These are phyloP conservation scores for Naganishia sp. DNA, from an alignment of 1,284 basidiomycete genomes.

Conservation along the genomic window DNA sequence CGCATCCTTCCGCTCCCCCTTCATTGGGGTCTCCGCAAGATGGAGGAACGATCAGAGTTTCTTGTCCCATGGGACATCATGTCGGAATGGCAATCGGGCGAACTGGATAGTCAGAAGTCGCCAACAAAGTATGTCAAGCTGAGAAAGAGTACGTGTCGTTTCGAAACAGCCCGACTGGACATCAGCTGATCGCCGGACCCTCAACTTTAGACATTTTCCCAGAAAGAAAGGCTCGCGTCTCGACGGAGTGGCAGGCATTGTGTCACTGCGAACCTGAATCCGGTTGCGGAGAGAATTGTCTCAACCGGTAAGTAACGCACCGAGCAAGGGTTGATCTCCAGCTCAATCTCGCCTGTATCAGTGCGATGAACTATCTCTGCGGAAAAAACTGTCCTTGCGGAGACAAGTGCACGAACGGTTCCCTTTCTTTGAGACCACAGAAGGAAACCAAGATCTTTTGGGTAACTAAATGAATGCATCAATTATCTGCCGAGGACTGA, in stretches of 20 bases:
- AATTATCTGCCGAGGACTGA: not conserved
- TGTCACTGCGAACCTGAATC: slow-evolving; percentile 51
- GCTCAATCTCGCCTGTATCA: slow-evolving; percentile 13
- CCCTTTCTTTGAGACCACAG: slow-evolving; percentile 43
- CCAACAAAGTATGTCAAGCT: slow-evolving; percentile 46
- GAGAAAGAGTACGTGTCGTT: slow-evolving; percentile 39
- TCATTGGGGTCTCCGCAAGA: slow-evolving; percentile 36
- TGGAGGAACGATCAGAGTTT: slow-evolving; percentile 48
- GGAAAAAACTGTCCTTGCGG: slow-evolving; percentile 55
- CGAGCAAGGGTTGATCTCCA: not conserved
- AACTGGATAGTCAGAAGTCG: slow-evolving; percentile 49
- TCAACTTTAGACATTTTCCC: slow-evolving; percentile 44
- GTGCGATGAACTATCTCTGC: slow-evolving; percentile 56
- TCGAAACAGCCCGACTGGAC: slow-evolving; percentile 18
- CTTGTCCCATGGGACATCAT: slow-evolving; percentile 50
- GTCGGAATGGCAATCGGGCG: slow-evolving; percentile 49
- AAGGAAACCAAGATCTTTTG: slow-evolving; percentile 46
- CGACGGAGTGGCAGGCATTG: slow-evolving; percentile 41
- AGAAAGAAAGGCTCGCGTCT: slow-evolving; percentile 39
- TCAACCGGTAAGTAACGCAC: slow-evolving; percentile 48
- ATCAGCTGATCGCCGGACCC: no score
- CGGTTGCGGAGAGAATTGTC: slow-evolving; percentile 54
- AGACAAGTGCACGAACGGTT: slow-evolving; percentile 47
- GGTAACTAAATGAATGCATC: slow-evolving; percentile 37
- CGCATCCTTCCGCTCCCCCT: slow-evolving; percentile 34